Conservation (phyloP, 2,329 filamentous ascomycete genomes). For the Chaetomium olivaceum region DNA sequence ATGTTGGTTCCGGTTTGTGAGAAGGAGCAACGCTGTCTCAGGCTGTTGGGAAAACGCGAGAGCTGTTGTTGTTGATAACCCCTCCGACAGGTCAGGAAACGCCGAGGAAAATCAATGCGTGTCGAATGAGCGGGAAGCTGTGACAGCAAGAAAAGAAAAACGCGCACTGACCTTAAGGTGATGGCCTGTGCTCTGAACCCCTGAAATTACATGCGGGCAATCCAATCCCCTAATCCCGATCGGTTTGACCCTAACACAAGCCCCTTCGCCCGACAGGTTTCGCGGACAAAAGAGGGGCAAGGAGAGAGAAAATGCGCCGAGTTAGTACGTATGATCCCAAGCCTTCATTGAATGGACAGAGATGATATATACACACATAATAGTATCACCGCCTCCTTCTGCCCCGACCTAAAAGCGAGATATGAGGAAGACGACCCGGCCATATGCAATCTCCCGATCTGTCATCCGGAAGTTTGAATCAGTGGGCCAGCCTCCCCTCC, state of each 20-base stretch:
- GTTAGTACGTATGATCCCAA: neutral
- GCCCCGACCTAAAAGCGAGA: neutral
- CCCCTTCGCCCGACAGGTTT: neutral
- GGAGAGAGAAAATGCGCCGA: neutral
- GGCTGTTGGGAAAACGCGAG: neutral
- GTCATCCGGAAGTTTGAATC: neutral
- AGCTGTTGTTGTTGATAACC: neutral
- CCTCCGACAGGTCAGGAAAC: neutral
- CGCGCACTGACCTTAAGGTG: conserved; percentile 2
- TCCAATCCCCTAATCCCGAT: neutral
- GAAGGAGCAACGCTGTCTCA: neutral
- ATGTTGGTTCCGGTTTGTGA: neutral
- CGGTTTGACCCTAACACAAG: neutral
- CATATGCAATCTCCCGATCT: neutral
- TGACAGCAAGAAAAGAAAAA: neutral
- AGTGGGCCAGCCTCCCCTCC: neutral
- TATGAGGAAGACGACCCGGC: neutral
- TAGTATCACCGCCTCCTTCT: neutral
- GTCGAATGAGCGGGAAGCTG: neutral
- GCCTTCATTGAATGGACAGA: neutral
- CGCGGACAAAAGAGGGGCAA: neutral
- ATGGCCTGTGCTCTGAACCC: conserved; percentile 6
- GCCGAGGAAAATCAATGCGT: neutral
- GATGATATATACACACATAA: neutral
- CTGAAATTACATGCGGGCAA: conserved; percentile 5